These are phyloP conservation scores for Barnettozyma botsteinii DNA, from an alignment of 805 yeast genomes.

Conservation along the genomic window DNA sequence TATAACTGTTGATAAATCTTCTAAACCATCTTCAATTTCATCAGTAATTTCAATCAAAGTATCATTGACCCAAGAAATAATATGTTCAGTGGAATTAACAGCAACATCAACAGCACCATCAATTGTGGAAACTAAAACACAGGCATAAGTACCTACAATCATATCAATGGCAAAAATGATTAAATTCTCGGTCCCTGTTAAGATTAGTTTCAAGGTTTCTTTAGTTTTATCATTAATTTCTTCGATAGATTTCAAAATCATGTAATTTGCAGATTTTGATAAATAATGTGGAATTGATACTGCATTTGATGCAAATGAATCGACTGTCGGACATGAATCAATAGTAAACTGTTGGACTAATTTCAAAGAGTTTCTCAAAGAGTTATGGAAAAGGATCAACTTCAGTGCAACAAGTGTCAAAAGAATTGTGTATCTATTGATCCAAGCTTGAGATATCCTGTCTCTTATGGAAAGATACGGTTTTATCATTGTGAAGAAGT, in stretches of 20 bases:
- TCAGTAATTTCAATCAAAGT: constrained; percentile 49
- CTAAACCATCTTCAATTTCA: constrained; percentile 62
- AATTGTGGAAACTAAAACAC: constrained; percentile 69
- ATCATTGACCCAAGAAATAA: constrained; percentile 55
- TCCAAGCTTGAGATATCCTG: constrained; percentile 55
- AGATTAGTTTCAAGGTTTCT: constrained; percentile 36
- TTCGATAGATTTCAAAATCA: constrained; percentile 43
- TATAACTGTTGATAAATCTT: constrained; percentile 50
- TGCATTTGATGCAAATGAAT: constrained; percentile 30
- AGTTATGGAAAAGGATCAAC: constrained; percentile 46
- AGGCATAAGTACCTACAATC: constrained; percentile 80
- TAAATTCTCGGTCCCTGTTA: constrained; percentile 54
- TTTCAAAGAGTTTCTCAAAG: constrained; percentile 39
- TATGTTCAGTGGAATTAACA: constrained; percentile 60
- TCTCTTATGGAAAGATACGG: constrained; percentile 47
- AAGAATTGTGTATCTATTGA: constrained; percentile 58
- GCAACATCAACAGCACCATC: constrained; percentile 71
- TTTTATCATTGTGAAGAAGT: constrained; percentile 5
- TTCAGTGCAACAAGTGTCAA: constrained; percentile 54
- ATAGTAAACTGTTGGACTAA: constrained; percentile 35
- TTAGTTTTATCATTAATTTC: constrained; percentile 43
- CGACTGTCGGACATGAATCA: constrained; percentile 42
- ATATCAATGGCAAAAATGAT: constrained; percentile 63
- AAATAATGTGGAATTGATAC: constrained; percentile 52
- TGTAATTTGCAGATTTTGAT: constrained; percentile 46